Evolutionary conservation across 257 asterid species (phyloP).

Genomic region (Ajuga chamaepitys): DNA sequence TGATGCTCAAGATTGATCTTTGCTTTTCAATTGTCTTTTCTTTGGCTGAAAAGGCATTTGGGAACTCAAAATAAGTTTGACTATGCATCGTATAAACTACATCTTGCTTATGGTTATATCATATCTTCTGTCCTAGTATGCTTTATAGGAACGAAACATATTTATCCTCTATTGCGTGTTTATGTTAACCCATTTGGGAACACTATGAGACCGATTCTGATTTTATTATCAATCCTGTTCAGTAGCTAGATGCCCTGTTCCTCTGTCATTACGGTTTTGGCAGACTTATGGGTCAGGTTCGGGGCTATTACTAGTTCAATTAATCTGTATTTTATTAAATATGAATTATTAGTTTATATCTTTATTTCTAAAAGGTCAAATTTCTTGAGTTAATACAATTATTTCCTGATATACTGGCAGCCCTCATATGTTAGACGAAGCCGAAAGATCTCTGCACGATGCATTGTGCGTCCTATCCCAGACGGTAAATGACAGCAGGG

Average conservation of each 20-base stretch:
- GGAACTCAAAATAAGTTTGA: neutral
- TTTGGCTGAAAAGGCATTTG: neutral
- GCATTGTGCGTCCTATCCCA: conserved; percentile 92
- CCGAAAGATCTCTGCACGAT: conserved; percentile 85
- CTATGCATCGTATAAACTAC: too few relatives aligned
- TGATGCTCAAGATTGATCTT: neutral
- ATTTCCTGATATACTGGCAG: conserved; percentile 23
- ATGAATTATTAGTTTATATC: too few relatives aligned
- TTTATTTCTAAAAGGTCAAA: too few relatives aligned
- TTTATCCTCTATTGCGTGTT: neutral
- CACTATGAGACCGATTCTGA: neutral
- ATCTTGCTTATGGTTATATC: too few relatives aligned
- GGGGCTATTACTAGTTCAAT: too few relatives aligned
- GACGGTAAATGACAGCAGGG: conserved; percentile 83
- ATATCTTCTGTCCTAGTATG: neutral
- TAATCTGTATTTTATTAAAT: too few relatives aligned
- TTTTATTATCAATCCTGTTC: neutral
- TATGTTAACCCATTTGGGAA: neutral
- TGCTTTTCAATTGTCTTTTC: neutral
- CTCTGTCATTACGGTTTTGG: too few relatives aligned
- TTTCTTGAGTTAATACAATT: neutral
- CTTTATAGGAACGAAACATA: neutral
- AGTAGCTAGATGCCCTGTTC: neutral
- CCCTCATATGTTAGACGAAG: conserved; percentile 90
- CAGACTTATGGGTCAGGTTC: too few relatives aligned